Evolutionary conservation across 2,329 filamentous ascomycete species (phyloP).

Genomic region (Zymoseptoria ardabiliae): DNA sequence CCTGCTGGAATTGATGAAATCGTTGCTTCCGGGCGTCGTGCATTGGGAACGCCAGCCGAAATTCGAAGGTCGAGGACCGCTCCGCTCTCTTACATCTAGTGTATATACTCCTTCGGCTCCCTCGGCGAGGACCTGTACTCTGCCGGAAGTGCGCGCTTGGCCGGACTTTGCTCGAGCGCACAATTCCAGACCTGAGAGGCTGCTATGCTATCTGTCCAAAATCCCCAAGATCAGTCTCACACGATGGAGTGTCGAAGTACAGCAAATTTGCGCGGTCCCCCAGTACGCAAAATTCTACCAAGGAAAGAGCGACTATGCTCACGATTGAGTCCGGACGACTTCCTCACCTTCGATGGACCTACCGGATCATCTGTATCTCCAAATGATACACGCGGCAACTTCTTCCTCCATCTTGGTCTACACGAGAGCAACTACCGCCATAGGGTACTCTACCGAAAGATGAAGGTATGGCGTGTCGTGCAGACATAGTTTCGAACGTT

Average conservation of each 20-base stretch:
- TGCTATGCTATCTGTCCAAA: not conserved
- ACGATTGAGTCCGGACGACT: constrained; percentile 8
- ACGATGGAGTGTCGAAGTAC: not conserved
- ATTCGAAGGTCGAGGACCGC: not conserved
- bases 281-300: not conserved
- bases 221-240: not conserved
- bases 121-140: not conserved
- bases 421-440: constrained; percentile 14
- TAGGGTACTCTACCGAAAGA: constrained; percentile 11
- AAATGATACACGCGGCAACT: constrained; percentile 14
- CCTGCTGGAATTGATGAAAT: not conserved
- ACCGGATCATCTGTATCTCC: constrained; percentile 4
- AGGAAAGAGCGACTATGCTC: constrained; percentile 1
- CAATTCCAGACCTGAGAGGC: not conserved
- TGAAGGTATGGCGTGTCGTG: constrained; percentile 8
- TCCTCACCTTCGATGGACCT: constrained; percentile 5
- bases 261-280: not conserved
- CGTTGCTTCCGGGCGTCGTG: not conserved
- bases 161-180: not conserved
- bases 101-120: not conserved
- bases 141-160: not conserved
- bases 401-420: constrained; percentile 16
- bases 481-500: not conserved
- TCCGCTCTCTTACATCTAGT: not conserved
- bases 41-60: not conserved